Evolutionary conservation across 2,329 filamentous ascomycete species (phyloP), one percentile per base, ranked within the genome.

Genomic region (Magnaporthiopsis rhizophila): DNA sequence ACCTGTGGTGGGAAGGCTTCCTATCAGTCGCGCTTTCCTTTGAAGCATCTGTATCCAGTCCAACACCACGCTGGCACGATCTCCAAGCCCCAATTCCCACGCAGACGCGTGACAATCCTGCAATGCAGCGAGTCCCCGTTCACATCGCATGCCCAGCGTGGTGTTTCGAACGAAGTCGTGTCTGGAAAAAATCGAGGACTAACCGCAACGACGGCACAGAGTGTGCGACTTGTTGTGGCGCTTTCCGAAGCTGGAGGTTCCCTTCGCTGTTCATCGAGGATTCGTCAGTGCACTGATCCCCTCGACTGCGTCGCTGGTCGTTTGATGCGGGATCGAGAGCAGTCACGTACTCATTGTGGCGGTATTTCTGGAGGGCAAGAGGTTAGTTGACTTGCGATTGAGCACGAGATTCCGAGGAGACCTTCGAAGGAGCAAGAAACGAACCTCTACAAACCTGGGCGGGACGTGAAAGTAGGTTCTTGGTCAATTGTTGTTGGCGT

Each of bases 181-280:
- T 3, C 5, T n/a, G 21, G 8, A n/a, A 11, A 13, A n/a, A 62
- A 65, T 67, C 64, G 65, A 68, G 56, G 62, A 92, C 90, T 87
- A 83, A 95, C 92, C 93, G 88, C 92, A 97, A 84, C 93, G 93
- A 87, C 93, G 90, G 91, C 93, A 97, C 82, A 97, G 85, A 80
- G 89, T 92, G 89, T 97, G 93, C 86, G 92, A 92, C 89, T 96
- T 96, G 88, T 94, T 96, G 87, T 96, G 92, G 88, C 92, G 89
- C 72, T 76, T 70, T 65, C 69, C 69, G 67, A 63, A 70, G 75
- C 80, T 82, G 74, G 80, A 82, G 73, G 81, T 83, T 80, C 81
- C 81, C 81, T 83, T 83, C 73, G 81, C 81, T 83, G 71, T 69
- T 50, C 64, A 59, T 57, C 57, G 57, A 36, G 30, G 24, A 63